A percentile compares a stretch with the other conserved stretches of the same genome.
Conservation (phyloP, 768 basidiomycete genomes). For the Pulveroboletus frians region DNA sequence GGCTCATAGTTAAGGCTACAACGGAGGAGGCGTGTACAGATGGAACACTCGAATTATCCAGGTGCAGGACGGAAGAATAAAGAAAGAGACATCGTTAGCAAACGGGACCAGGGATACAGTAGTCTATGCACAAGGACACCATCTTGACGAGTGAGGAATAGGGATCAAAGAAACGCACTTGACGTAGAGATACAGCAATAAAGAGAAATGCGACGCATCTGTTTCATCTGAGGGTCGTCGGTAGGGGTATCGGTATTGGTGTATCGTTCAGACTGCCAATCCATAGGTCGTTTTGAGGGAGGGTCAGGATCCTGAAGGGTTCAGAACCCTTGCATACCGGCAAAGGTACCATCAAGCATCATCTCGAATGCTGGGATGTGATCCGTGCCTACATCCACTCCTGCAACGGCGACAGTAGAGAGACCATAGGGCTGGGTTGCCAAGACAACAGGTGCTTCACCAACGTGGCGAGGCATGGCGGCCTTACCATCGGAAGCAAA, state of each 20-base stretch:
- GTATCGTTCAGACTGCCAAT: background rate
- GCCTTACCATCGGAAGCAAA: background rate
- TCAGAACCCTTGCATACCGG: slow-evolving; percentile 13
- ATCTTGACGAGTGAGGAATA: background rate
- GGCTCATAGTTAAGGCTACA: too few species aligned
- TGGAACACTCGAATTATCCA: background rate
- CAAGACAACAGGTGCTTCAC: background rate
- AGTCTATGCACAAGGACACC: background rate
- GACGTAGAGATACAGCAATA: slow-evolving; percentile 4
- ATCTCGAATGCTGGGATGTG: slow-evolving; percentile 11
- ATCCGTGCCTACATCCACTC: slow-evolving; percentile 5
- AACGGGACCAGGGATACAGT: background rate
- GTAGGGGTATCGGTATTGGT: background rate
- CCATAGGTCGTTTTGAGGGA: background rate
- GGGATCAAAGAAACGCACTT: background rate
- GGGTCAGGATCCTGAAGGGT: too few species aligned
- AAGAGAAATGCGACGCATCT: background rate
- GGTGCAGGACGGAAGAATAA: too few species aligned
- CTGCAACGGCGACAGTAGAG: slow-evolving; percentile 2
- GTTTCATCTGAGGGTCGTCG: background rate
- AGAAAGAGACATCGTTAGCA: background rate
- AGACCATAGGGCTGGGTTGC: slow-evolving; percentile 1
- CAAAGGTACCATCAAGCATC: slow-evolving; percentile 11
- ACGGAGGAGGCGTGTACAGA: background rate
- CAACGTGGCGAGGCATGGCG: background rate